Evolutionary conservation across 805 yeast species (phyloP).

Genomic region (Sugiyamaella qingdaonensis): DNA sequence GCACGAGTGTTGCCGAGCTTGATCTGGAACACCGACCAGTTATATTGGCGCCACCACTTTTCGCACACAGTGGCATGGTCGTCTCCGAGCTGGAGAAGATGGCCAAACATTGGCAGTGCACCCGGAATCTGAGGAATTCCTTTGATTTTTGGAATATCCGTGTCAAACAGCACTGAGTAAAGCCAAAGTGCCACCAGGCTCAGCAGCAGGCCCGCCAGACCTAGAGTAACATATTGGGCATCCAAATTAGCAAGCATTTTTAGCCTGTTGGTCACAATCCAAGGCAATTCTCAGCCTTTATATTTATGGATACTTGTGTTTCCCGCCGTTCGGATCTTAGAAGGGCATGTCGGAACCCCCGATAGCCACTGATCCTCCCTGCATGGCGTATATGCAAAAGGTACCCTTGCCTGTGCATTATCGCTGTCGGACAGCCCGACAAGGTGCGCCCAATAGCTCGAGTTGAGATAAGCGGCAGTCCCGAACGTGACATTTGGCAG

Average conservation of each 20-base stretch:
- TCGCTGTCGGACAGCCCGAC: slow-evolving; percentile 1
- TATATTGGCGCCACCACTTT: slow-evolving; percentile 30
- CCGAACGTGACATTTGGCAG: neutral
- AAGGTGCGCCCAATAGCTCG: neutral
- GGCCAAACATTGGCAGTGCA: slow-evolving; percentile 32
- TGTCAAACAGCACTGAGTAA: slow-evolving; percentile 15
- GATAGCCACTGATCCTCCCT: neutral
- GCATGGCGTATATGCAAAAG: neutral
- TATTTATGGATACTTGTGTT: no score
- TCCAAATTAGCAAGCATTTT: neutral
- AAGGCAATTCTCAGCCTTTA: no score
- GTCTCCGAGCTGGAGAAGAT: slow-evolving; percentile 29
- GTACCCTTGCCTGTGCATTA: neutral
- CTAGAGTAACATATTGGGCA: neutral
- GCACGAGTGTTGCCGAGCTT: slow-evolving; percentile 56
- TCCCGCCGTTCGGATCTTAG: no score
- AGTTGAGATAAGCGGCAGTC: neutral
- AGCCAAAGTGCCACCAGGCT: neutral
- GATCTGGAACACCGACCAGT: slow-evolving; percentile 50
- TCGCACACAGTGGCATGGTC: slow-evolving; percentile 35
- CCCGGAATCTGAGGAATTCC: slow-evolving; percentile 34
- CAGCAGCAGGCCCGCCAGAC: neutral
- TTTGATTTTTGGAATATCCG: slow-evolving; percentile 28
- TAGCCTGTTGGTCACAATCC: neutral
- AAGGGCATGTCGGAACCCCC: neutral